Conservation (phyloP, 2,329 filamentous ascomycete genomes). For the Sclerotinia borealis region DNA sequence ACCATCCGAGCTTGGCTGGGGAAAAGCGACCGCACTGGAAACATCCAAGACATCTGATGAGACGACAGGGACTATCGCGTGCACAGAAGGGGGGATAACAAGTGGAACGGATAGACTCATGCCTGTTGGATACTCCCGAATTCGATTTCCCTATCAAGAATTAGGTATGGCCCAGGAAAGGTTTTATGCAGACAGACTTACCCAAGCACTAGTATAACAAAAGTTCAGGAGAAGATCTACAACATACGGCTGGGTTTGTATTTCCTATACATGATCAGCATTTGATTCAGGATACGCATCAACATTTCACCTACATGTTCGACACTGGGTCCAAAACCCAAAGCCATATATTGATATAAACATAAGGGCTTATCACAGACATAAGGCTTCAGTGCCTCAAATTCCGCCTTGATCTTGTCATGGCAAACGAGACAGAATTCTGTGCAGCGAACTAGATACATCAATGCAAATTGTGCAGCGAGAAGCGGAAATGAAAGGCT, state of each 20-base stretch:
- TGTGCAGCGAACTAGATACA: slow-evolving; percentile 72
- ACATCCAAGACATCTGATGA: background rate
- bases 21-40: background rate
- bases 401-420: slow-evolving; percentile 54
- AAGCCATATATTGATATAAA: slow-evolving; percentile 78
- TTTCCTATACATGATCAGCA: slow-evolving; percentile 44
- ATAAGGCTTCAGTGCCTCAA: slow-evolving; percentile 69
- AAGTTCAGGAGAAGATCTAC: slow-evolving; percentile 82
- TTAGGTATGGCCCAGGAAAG: background rate
- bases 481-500: slow-evolving; percentile 47
- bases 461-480: slow-evolving; percentile 69
- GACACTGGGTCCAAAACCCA: slow-evolving; percentile 80
- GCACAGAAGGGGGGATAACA: slow-evolving; percentile 2
- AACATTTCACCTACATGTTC: slow-evolving; percentile 49
- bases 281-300: background rate
- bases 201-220: slow-evolving; percentile 52
- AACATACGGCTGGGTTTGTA: slow-evolving; percentile 70
- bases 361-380: slow-evolving; percentile 73
- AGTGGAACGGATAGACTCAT: slow-evolving; percentile 31
- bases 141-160: slow-evolving; percentile 10
- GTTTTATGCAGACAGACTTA: slow-evolving; percentile 14
- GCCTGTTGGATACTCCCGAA: slow-evolving; percentile 32
- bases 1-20: background rate
- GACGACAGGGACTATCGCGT: background rate
- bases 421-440: slow-evolving; percentile 87